phyloP scores from a whole-genome alignment of 2,329 filamentous ascomycete genomes.

The Aspergillus calidoustus region DNA sequence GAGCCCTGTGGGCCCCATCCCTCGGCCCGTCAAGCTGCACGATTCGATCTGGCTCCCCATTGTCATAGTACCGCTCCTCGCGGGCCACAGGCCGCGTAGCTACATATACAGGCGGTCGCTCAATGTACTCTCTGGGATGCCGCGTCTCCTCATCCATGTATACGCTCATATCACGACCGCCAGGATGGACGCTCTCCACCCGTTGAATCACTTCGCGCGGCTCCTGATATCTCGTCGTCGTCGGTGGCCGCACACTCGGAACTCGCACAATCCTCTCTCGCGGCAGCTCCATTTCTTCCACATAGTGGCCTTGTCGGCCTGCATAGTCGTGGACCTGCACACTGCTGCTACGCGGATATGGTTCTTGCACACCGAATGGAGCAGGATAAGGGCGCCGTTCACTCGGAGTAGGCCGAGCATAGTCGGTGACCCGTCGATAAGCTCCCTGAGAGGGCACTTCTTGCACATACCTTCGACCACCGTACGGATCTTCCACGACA shows the following conservation, averaged over 20 bases:
- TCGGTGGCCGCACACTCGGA: slow-evolving; percentile 62
- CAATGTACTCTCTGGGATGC: slow-evolving; percentile 55
- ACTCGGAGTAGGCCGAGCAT: slow-evolving; percentile 34
- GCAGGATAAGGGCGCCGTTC: slow-evolving; percentile 40
- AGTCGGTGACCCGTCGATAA: slow-evolving; percentile 48
- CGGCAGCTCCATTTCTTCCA: slow-evolving; percentile 70
- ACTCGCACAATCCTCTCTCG: slow-evolving; percentile 61
- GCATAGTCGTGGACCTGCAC: slow-evolving; percentile 49
- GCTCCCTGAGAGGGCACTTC: slow-evolving; percentile 49
- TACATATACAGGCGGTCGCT: slow-evolving; percentile 45
- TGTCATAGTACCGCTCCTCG: slow-evolving; percentile 44
- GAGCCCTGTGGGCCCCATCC: slow-evolving; percentile 37
- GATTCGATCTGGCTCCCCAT: slow-evolving; percentile 38
- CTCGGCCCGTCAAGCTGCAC: slow-evolving; percentile 33
- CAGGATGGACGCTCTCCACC: slow-evolving; percentile 48
- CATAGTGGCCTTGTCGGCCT: slow-evolving; percentile 42
- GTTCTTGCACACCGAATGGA: slow-evolving; percentile 39
- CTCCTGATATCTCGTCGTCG: slow-evolving; percentile 49
- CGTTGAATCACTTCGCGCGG: slow-evolving; percentile 45
- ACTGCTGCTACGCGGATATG: slow-evolving; percentile 43
- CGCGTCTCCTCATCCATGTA: slow-evolving; percentile 45
- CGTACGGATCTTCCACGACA: slow-evolving; percentile 48
- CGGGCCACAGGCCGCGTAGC: slow-evolving; percentile 39
- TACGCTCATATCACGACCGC: slow-evolving; percentile 49
- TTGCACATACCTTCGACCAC: slow-evolving; percentile 46